Evolutionary conservation across 2,329 filamentous ascomycete species (phyloP), one percentile per base, ranked within the genome.

Genomic region (Chrysoporthe puriensis): DNA sequence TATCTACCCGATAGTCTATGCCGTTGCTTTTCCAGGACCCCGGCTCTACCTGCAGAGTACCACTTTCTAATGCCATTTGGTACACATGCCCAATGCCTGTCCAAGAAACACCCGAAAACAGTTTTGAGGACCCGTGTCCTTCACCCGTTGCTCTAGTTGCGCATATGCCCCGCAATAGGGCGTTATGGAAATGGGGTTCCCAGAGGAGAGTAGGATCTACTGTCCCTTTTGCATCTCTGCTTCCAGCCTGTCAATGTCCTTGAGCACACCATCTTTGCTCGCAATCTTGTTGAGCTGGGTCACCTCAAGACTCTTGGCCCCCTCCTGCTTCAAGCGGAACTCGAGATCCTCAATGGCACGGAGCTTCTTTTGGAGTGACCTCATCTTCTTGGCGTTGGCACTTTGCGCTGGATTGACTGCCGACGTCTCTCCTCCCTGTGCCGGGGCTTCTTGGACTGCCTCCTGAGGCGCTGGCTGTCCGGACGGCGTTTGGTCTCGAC

Each of bases 251-350:
- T 61, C 59, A 9, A 61, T 61, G 81, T 99, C 96, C 80, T 91
- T 93, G 70, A 94, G 85, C 68, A 99, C 95, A 18, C 86, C 81
- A 61, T 89, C 84, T 83, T 98, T 97, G 32, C 94, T 98, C 66
- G 88, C 87, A 74, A 99, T 99, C 87, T 99, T 99, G 86, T 97
- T 96, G 80, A 99, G 89, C 82, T 99, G 96, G 43, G 96, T 99
- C 76, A 97, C 95, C 82, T 99, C 96, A 69, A 99, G 83, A 85
- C 97, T 98, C 85, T 99, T 95, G 44, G 91, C 90, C 2, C 95
- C 96, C 43, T 65, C 57, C 43, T 61, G 59, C 42, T 61, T 61
- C 72, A 94, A 89, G 66, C 96, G 89, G 94, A 98, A 97, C 84
- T 98, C 97, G 70, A 99, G 83, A 78, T 99, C 96, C 77, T 99